A percentile compares a stretch with the other conserved stretches of the same genome.
phyloP scores from a whole-genome alignment of 495 filamentous ascomycete species.

The Thermochaetoides thermophila region DNA sequence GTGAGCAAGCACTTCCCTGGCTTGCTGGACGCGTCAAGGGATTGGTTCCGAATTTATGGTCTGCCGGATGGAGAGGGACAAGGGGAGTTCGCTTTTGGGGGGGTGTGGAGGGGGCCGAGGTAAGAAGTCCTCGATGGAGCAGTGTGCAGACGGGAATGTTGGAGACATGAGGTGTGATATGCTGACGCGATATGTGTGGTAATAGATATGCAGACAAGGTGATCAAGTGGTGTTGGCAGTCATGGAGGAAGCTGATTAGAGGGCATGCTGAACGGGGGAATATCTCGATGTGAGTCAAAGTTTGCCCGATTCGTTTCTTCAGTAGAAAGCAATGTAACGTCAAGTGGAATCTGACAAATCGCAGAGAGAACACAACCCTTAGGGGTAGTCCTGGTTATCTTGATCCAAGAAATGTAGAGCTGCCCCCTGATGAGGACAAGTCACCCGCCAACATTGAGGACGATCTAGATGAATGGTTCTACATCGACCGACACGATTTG shows the following conservation, averaged over 20 bases:
- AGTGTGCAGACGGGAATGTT: too few species aligned
- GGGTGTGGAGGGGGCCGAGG: conserved; percentile 3
- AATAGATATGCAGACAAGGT: conserved; percentile 8
- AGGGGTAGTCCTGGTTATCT: conserved; percentile 10
- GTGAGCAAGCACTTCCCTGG: conserved; percentile 15
- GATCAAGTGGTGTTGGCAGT: conserved; percentile 7
- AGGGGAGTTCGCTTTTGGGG: conserved; percentile 10
- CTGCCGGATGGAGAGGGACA: conserved; percentile 8
- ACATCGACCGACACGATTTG: conserved; percentile 2
- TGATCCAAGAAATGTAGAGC: conserved; percentile 8
- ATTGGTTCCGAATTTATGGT: conserved; percentile 17
- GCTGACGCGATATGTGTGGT: neutral
- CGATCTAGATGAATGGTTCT: conserved; percentile 9
- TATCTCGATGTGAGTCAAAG: conserved; percentile 7
- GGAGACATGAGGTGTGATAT: too few species aligned
- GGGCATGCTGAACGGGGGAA: conserved; percentile 9
- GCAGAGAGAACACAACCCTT: conserved; percentile 15
- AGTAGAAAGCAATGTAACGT: neutral
- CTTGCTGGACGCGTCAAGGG: conserved; percentile 11
- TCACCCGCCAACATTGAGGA: conserved; percentile 8
- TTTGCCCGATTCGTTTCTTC: neutral
- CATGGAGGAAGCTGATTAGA: conserved; percentile 10
- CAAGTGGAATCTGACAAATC: neutral
- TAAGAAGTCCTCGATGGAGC: too few species aligned
- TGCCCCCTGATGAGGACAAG: conserved; percentile 12